Evolutionary conservation across 495 filamentous ascomycete genomes (phyloP), one percentile per base, ranked within the genome.

Genomic region (Cryomyces antarcticus): DNA sequence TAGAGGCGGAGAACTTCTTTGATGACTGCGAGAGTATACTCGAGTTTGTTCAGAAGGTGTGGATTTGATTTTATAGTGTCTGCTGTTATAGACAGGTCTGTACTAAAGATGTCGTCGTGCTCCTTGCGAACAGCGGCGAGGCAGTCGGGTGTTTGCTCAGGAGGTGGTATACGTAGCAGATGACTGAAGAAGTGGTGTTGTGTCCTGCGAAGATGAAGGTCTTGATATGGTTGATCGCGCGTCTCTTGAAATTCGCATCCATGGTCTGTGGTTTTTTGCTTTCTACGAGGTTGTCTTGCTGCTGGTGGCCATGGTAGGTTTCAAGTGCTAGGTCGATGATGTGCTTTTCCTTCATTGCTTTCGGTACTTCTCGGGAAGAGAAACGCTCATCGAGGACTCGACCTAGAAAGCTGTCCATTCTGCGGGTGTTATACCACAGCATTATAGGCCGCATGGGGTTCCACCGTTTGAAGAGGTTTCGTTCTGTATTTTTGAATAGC

Each of bases 1-100:
- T 44, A 60, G 42, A 68, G 9, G 11, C 69, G 54, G 30, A 72
- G 49, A 1, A 53, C 59, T 51, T 72, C 68, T 43, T 62, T 60
- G 37, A 71, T 62, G 17, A 65, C 58, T 7, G 57, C 64, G 2
- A 56, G 44, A 5, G 63, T 66, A 41, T 67, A 70, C 1, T 57
- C 45, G 50, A 63, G 43, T 31, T 50, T 43, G 46, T 63, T 64
- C 6, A 61, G 45, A 6, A 64, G 40, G 29, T 58, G 43, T 5
- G 60, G 52, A 17, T 54, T 41, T 10, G 37, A 28, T n/a, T 45
- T 52, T 29, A 66, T 50, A 5, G 38, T 28, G 7, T 48, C 36
- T 5, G 49, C 42, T 1, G 59, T 46, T 13, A 10, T 5, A 27
- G 28, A 13, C 1, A 46, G 4, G 39, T 56, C 48, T 5, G 35